Conservation (phyloP, 2,329 filamentous ascomycete species). For the Xylaria sp. region DNA sequence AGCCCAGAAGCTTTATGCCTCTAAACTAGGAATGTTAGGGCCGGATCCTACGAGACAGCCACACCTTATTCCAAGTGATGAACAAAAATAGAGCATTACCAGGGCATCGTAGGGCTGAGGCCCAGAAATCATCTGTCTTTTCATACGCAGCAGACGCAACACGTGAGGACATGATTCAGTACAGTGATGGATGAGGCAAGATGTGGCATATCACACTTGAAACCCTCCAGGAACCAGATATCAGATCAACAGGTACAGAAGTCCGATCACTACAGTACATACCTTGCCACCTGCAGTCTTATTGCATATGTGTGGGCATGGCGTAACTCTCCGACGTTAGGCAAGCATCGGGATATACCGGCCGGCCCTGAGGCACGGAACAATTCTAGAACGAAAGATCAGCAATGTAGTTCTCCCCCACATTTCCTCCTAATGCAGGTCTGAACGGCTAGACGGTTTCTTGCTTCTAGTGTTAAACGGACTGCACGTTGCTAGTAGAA, state of each 20-base stretch:
- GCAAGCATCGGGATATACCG: background rate
- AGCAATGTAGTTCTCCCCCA: background rate
- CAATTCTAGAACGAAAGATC: slow-evolving; percentile 28
- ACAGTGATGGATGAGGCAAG: background rate
- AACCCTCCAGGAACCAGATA: background rate
- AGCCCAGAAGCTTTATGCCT: background rate
- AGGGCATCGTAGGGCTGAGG: slow-evolving; percentile 3
- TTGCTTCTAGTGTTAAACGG: background rate
- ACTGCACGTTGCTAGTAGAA: too few species aligned
- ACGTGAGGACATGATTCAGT: slow-evolving; percentile 6
- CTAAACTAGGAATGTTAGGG: background rate
- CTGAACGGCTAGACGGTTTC: background rate
- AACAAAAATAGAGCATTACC: background rate
- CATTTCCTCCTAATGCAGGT: background rate
- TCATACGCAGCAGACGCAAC: background rate
- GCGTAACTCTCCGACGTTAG: background rate
- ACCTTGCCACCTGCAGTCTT: background rate
- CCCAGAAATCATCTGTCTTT: background rate
- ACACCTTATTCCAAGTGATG: background rate
- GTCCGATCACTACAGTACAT: background rate
- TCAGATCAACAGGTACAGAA: background rate
- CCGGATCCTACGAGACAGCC: background rate
- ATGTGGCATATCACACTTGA: background rate
- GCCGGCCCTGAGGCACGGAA: background rate
- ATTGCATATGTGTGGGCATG: background rate